Evolutionary conservation across 2,329 filamentous ascomycete genomes (phyloP), one percentile per base, ranked within the genome.

Genomic region (Colletotrichum sp.): DNA sequence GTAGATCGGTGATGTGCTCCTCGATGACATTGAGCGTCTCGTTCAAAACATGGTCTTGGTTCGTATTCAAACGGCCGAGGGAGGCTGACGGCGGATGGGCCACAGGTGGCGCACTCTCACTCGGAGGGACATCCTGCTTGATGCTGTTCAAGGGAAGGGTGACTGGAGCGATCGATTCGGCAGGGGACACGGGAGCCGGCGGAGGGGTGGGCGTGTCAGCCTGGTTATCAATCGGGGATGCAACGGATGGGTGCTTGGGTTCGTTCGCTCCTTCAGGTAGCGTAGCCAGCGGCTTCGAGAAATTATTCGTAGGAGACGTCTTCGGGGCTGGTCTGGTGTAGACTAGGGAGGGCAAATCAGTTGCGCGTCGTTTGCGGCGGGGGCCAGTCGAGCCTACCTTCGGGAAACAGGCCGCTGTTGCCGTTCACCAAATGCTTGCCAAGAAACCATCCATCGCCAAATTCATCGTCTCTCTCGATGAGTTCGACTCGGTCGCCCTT

Each of bases 21-120:
- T 99, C 94, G 80, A 99, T 99, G 74, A 99, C 96, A 81, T 96
- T 98, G 67, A 99, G 87, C 1, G 96, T 98, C 83, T 99, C 96
- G 82, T 96, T 96, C 88, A 99, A 94, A 66, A 98, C 96, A 13
- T 95, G 94, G 67, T 91, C 87, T 79, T 92, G 87, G 76, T 87
- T 87, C 72, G 87, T 85, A 72, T 83, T 84, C 65, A 91, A 82
- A 63, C 86, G 84, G 67, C 82, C 80, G 16, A 85, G 74, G 80
- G 77, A 67, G 28, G 26, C 66, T 12, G 57, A 59, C 26, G 39
- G 32, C 18, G 69, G 10, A 77, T 77, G 21, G 79, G 78, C 83
- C 83, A 76, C 88, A 82, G 73, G 85, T 82, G 75, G 89, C 85
- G 32, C 79, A 81, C 82, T 28, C 79, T 78, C 60, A 79, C 71